A percentile compares a stretch with the other conserved stretches of the same genome.
These are phyloP conservation scores for Fusarium xylarioides DNA, from an alignment of 2,329 filamentous ascomycete genomes.

Conservation along the genomic window DNA sequence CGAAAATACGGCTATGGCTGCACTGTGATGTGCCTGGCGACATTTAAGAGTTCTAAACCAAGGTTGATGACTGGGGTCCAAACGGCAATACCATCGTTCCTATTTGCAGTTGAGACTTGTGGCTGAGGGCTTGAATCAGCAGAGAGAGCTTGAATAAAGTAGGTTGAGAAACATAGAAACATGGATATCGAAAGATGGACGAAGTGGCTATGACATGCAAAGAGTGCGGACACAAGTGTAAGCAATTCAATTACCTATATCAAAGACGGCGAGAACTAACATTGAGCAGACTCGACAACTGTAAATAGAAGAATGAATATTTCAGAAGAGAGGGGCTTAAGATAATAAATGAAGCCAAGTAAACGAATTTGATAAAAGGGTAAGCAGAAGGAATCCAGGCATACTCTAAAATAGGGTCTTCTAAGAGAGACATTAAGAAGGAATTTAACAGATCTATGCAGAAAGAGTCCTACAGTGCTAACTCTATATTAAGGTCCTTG, in stretches of 20 bases:
- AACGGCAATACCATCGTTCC: neutral
- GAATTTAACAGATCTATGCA: neutral
- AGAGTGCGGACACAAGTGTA: too few relatives aligned
- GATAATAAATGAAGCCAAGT: neutral
- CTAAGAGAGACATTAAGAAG: neutral
- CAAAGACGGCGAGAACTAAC: too few relatives aligned
- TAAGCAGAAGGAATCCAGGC: neutral
- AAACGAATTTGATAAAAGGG: neutral
- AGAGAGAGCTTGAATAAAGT: too few relatives aligned
- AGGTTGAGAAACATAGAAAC: too few relatives aligned
- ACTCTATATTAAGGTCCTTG: neutral
- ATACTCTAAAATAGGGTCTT: neutral
- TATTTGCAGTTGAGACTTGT: too few relatives aligned
- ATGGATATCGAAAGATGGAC: too few relatives aligned
- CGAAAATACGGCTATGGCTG: neutral
- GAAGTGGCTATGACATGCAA: too few relatives aligned
- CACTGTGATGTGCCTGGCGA: neutral
- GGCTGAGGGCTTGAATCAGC: too few relatives aligned
- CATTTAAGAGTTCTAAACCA: neutral
- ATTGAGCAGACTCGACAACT: too few relatives aligned
- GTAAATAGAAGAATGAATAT: too few relatives aligned
- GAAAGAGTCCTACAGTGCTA: neutral
- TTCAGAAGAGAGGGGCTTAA: too few relatives aligned
- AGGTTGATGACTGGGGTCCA: neutral
- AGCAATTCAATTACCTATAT: too few relatives aligned